These are phyloP conservation scores for Metarhizium rileyi DNA, from an alignment of 2,329 filamentous ascomycete species.

Conservation along the genomic window DNA sequence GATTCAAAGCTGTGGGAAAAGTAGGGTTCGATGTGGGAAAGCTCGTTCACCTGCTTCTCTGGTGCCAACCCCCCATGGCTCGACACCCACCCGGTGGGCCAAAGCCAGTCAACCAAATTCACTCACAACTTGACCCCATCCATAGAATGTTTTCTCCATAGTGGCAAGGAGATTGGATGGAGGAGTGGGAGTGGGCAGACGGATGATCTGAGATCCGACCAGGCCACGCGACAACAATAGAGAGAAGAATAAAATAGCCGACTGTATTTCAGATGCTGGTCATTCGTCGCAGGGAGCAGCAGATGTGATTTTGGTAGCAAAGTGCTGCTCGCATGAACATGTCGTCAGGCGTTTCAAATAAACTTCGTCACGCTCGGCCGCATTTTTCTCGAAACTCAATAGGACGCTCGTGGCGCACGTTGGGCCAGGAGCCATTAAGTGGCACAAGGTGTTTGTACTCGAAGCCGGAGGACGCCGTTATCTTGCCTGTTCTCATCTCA, in stretches of 20 bases:
- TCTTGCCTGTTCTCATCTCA: too few relatives aligned
- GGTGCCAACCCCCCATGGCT: too few relatives aligned
- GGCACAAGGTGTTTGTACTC: not conserved
- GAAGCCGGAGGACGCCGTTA: not conserved
- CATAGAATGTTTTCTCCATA: not conserved
- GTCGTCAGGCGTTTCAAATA: not conserved
- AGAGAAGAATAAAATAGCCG: not conserved
- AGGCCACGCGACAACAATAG: not conserved
- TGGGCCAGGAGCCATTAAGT: not conserved
- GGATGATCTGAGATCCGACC: not conserved
- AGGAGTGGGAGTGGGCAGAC: not conserved
- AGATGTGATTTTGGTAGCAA: not conserved
- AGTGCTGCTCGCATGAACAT: not conserved
- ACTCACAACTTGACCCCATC: not conserved
- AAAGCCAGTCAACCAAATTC: not conserved
- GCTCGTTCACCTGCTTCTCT: too few relatives aligned
- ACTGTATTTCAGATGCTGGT: not conserved
- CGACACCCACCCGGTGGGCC: not conserved
- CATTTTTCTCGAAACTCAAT: not conserved
- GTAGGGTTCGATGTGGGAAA: too few relatives aligned
- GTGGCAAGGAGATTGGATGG: not conserved
- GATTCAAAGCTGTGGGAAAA: too few relatives aligned
- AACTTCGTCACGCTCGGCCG: not conserved
- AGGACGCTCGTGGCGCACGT: not conserved
- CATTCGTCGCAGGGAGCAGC: not conserved